phyloP scores from a whole-genome alignment of 768 basidiomycete species.

The Candolleomyces eurysporus region DNA sequence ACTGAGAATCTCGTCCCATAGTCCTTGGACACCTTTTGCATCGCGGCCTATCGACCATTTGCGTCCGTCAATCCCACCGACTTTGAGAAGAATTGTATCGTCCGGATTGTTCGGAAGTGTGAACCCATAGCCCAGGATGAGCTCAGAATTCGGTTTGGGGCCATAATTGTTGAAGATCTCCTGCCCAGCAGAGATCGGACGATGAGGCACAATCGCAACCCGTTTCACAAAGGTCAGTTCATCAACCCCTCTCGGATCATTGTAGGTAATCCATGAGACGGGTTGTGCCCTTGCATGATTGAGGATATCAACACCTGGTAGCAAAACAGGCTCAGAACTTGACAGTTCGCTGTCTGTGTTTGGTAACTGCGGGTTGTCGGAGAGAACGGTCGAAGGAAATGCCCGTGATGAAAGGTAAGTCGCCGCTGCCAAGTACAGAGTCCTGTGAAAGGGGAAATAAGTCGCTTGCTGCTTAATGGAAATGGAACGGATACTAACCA shows the following conservation, averaged over 20 bases:
- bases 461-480: conserved; percentile 1
- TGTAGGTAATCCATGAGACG: conserved; percentile 76
- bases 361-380: conserved; percentile 49
- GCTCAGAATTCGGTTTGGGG: conserved; percentile 84
- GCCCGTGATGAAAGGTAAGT: conserved; percentile 86
- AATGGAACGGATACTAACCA: conserved; percentile 42
- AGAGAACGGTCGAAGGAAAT: conserved; percentile 83
- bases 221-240: conserved; percentile 24
- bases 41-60: conserved; percentile 66
- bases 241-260: conserved; percentile 28
- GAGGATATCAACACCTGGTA: conserved; percentile 84
- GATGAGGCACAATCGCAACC: conserved; percentile 65
- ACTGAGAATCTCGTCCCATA: conserved; percentile 57
- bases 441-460: conserved; percentile 42
- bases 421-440: conserved; percentile 64
- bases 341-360: conserved; percentile 26
- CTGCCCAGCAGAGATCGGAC: conserved; percentile 32
- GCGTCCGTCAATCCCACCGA: conserved; percentile 53
- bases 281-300: conserved; percentile 82
- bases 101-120: conserved; percentile 75
- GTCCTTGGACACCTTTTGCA: conserved; percentile 49
- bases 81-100: conserved; percentile 79
- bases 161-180: conserved; percentile 94
- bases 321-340: conserved; percentile 70
- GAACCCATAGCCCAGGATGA: conserved; percentile 93